Percentiles rank a stretch among this genome's conserved stretches.
Evolutionary conservation across 2,329 filamentous ascomycete species (phyloP).

Genomic region (Macrophomina tecta): DNA sequence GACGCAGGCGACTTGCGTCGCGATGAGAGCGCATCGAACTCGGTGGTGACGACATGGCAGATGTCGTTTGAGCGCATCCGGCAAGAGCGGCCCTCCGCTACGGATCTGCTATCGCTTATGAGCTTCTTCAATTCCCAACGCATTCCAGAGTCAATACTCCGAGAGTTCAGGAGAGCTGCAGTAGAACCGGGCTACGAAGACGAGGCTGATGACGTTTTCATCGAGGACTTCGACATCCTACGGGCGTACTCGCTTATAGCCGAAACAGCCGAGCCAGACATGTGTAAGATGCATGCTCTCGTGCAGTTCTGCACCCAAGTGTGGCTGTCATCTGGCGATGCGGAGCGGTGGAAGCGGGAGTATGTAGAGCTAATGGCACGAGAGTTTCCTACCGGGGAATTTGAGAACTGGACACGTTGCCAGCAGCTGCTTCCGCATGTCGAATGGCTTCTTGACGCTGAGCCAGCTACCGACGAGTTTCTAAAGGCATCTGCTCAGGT

Average conservation of each 20-base stretch:
- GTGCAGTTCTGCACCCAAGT: constrained; percentile 48
- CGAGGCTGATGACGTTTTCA: constrained; percentile 25
- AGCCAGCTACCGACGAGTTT: background rate
- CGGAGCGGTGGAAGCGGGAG: constrained; percentile 39
- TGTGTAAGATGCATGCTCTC: constrained; percentile 52
- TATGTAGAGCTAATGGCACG: constrained; percentile 38
- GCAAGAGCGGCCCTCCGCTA: too few species aligned
- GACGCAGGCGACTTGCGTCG: constrained; percentile 42
- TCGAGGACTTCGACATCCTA: constrained; percentile 43
- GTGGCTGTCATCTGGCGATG: constrained; percentile 40
- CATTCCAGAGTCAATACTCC: constrained; percentile 46
- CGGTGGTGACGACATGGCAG: constrained; percentile 47
- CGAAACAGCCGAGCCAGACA: constrained; percentile 1
- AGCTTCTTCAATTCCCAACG: constrained; percentile 54
- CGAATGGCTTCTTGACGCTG: constrained; percentile 11
- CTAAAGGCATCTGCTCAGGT: background rate
- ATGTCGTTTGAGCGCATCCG: constrained; percentile 45
- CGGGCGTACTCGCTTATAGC: constrained; percentile 44
- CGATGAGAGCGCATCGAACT: constrained; percentile 43
- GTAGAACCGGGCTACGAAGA: background rate
- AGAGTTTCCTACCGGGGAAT: constrained; percentile 38
- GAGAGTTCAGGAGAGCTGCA: constrained; percentile 28
- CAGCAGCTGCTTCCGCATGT: constrained; percentile 42
- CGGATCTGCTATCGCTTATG: constrained; percentile 54
- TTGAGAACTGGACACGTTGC: constrained; percentile 43